Base-by-base conservation (phyloP, 2,329 filamentous ascomycete genomes). In the Stagonosporopsis rhizophila region DNA sequence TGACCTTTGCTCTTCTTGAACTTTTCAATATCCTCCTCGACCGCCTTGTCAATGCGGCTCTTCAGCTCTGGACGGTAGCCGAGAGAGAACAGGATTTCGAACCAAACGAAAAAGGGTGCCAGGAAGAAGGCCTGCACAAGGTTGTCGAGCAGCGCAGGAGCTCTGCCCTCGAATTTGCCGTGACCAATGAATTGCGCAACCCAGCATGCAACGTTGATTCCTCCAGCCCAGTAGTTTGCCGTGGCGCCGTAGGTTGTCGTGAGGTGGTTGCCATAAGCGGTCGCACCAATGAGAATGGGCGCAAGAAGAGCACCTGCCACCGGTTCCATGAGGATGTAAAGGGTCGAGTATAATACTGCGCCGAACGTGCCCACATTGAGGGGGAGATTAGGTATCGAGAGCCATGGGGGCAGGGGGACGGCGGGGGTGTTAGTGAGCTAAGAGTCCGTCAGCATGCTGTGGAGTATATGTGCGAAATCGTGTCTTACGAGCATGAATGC, bases 21-120 rank as follows among this genome's bases (percentile, higher is more conserved):
- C 77, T 92, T 95, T 65, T 85, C 83, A 62, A 97, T 83, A 74
- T 96, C 91, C 65, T 85, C 81, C 71, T 87, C 78, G 3, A 97
- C 91, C 34, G 85, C 87, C 73, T 88, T 87, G 59, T 94, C 87
- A 40, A 98, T 86, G 46, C 94, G 87, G 58, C 85, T 83, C 79
- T 94, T 92, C 65, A 99, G 81, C 75, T 96, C 92, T 1, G 89
- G 90, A 57, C 95, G 86, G 78, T 98, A 99, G 44, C 95, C 95
- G 46, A 96, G 85, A 69, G 83, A 87, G 81, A 99, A 99, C 23
- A 99, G 83, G 22, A 96, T 79, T 80, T 98, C 93, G 68, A 99
- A 89, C 91, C 95, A 99, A 56, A 98, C 94, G 68, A 98, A 99
- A 70, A 99, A 89, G 8, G 95, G 95, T 0, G 95, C 95, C 22